Base-by-base conservation (phyloP, 192 early-diverging fungal species). In the Mortierella hygrophila region DNA sequence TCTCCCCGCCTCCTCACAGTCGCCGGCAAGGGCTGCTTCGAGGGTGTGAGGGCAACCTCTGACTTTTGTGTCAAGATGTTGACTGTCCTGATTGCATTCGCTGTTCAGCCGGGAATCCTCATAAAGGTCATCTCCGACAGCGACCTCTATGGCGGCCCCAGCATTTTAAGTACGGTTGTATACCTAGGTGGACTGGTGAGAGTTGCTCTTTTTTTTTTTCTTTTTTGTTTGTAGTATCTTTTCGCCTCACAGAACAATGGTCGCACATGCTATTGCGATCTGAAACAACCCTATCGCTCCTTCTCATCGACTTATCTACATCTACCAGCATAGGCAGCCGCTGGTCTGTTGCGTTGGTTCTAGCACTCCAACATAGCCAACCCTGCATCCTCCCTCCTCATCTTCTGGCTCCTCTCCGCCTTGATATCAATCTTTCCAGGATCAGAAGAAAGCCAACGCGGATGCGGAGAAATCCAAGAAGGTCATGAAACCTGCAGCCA, bases 381-480 rank as follows among this genome's bases (percentile, higher is more conserved):
- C 18, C 54, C 90, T 18, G 91, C 92, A 5, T 79, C 88, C 1
- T 41, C 76, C 20, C 89, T 95, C 15, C 81, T 93, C 1, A 77
- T 94, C 54, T 92, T 90, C 68, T 93, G 91, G 91, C 80, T 94
- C 69, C 78, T 82, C 40, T 78, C 72, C 4, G 23, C 87, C 11
- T 68, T 92, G 38, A 68, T 85, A 23, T 75, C 78, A 26, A 70
- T 81, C 63, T 88, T 93, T 46, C 88, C 80, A 80, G 37, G 82
- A 52, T 6, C 29, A 32, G 42, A 69, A 75, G 15, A 80, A 85
- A 49, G 74, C 23, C 11, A 77, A 80, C 6, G 68, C 10, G 20
- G 78, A 74, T 0, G 68, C 55, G 52, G 68, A 74, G 47, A 76
- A 70, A 3, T 44, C 41, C 55, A 82, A 77, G 0, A 46, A 55